Evolutionary conservation across 2,329 filamentous ascomycete genomes (phyloP).

Genomic region (Fonsecaea nubica): DNA sequence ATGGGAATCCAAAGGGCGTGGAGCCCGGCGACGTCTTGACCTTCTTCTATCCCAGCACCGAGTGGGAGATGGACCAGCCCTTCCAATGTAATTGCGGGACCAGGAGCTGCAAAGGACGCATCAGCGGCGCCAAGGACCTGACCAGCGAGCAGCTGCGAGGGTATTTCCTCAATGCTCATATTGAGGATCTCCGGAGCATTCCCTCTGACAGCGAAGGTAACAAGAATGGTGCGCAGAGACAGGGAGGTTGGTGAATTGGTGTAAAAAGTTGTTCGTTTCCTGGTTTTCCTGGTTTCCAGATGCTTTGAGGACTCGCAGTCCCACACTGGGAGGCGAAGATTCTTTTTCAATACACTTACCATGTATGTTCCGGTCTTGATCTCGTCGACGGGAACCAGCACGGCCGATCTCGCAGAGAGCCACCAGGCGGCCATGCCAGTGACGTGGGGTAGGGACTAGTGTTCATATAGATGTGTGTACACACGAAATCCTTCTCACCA

Average conservation of each 20-base stretch:
- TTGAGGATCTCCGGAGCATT: conserved; percentile 40
- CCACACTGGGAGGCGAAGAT: too few relatives aligned
- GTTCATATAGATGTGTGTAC: too few relatives aligned
- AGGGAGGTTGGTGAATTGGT: neutral
- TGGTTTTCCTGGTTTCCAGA: too few relatives aligned
- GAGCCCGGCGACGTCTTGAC: conserved; percentile 52
- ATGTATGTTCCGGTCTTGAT: too few relatives aligned
- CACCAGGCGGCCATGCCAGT: too few relatives aligned
- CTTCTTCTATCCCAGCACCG: conserved; percentile 59
- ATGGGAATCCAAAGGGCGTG: conserved; percentile 42
- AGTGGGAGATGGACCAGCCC: conserved; percentile 57
- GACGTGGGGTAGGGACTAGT: too few relatives aligned
- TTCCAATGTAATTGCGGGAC: conserved; percentile 55
- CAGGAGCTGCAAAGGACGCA: conserved; percentile 48
- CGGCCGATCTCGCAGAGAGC: too few relatives aligned
- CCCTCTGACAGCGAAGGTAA: conserved; percentile 7
- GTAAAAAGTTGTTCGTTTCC: too few relatives aligned
- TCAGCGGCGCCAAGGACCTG: conserved; percentile 51
- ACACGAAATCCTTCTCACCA: too few relatives aligned
- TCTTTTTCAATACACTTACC: too few relatives aligned
- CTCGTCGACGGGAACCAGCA: too few relatives aligned
- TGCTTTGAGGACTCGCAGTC: too few relatives aligned
- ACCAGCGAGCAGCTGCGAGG: conserved; percentile 42
- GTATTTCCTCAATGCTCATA: conserved; percentile 55
- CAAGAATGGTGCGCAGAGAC: neutral